A percentile compares a stretch with the other conserved stretches of the same genome.
Conservation (phyloP, 1,139 yeast genomes). For the Taphrina deformans region DNA sequence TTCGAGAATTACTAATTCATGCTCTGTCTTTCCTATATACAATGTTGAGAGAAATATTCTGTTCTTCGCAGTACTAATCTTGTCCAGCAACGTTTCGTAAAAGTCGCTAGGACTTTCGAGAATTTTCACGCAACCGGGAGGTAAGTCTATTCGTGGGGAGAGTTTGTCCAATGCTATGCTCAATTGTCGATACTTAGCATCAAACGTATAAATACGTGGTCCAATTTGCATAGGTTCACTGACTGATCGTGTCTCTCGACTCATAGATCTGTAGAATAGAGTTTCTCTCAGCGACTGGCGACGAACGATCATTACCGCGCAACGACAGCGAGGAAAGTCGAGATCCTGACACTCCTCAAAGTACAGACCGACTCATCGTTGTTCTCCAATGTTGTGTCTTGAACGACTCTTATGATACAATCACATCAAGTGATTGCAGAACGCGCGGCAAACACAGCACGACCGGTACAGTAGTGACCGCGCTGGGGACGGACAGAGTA, state of each 20-base stretch:
- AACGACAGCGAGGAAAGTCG: background rate
- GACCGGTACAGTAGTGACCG: too few species aligned
- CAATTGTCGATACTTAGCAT: constrained; percentile 25
- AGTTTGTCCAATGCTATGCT: constrained; percentile 20
- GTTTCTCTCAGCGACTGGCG: background rate
- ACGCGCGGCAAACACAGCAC: too few species aligned
- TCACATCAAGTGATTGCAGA: background rate
- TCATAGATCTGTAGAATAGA: background rate
- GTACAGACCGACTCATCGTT: too few species aligned
- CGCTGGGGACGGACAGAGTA: too few species aligned
- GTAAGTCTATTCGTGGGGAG: constrained; percentile 40
- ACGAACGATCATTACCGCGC: background rate
- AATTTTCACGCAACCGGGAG: constrained; percentile 62
- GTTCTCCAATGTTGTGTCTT: too few species aligned
- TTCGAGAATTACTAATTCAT: constrained; percentile 54
- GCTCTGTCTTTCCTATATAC: constrained; percentile 80
- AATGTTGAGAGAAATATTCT: constrained; percentile 80
- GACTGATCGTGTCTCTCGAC: too few species aligned
- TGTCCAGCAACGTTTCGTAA: constrained; percentile 55
- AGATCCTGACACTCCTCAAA: too few species aligned
- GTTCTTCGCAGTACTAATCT: constrained; percentile 52
- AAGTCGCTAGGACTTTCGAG: constrained; percentile 68
- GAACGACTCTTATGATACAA: too few species aligned
- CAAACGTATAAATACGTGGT: constrained; percentile 2
- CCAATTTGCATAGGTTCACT: too few species aligned